A percentile compares a stretch with the other conserved stretches of the same genome.
These are phyloP conservation scores for Clavaria fumosa DNA, from an alignment of 768 basidiomycete genomes.

Conservation along the genomic window DNA sequence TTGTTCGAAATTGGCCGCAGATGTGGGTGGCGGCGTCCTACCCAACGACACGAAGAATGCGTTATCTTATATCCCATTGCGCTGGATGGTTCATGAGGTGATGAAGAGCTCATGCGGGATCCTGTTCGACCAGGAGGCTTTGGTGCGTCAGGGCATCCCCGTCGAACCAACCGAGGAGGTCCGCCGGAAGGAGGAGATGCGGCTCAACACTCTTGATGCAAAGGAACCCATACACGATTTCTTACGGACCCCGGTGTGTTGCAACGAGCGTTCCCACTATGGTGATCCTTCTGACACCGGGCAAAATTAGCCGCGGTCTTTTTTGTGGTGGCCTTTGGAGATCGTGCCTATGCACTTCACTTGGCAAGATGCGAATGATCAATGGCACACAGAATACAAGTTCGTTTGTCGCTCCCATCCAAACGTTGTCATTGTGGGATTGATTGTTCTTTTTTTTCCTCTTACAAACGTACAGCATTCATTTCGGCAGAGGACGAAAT, in stretches of 20 bases:
- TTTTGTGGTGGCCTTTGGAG: slow-evolving; percentile 61
- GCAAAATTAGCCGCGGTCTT: no score
- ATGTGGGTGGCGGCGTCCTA: slow-evolving; percentile 55
- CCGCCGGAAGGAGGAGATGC: no score
- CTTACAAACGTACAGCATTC: slow-evolving; percentile 22
- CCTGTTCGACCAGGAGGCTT: slow-evolving; percentile 34
- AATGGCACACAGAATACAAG: slow-evolving; percentile 41
- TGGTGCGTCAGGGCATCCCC: slow-evolving; percentile 29
- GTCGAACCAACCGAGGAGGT: neutral
- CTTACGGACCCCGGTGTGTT: no score
- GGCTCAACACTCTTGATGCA: no score
- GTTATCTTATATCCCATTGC: slow-evolving; percentile 46
- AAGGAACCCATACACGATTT: no score
- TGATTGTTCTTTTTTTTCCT: no score
- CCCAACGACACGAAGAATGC: slow-evolving; percentile 25
- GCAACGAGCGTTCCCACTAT: no score
- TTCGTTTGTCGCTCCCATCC: slow-evolving; percentile 19
- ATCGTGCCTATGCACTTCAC: slow-evolving; percentile 36
- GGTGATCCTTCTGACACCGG: no score
- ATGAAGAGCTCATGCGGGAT: slow-evolving; percentile 43
- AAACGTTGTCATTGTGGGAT: neutral
- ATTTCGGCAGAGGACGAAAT: slow-evolving; percentile 43
- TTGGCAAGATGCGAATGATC: slow-evolving; percentile 42
- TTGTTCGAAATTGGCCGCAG: slow-evolving; percentile 18
- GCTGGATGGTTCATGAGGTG: slow-evolving; percentile 69